Evolutionary conservation across 495 filamentous ascomycete genomes (phyloP).

Genomic region (Penicillium robsamsonii): DNA sequence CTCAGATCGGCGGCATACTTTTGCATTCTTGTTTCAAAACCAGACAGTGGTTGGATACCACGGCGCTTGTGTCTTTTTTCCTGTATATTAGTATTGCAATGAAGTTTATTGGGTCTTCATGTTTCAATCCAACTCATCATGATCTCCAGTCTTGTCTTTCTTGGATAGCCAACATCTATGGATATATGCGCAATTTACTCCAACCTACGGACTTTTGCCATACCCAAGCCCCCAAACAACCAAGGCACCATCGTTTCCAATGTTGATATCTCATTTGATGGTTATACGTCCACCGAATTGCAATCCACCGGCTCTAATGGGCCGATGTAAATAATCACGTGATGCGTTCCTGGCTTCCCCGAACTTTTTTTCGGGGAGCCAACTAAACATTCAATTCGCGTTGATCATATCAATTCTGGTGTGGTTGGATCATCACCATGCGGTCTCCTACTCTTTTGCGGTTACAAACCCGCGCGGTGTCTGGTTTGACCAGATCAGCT

Average conservation of each 20-base stretch:
- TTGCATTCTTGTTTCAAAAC: slow-evolving; percentile 23
- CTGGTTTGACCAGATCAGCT: slow-evolving; percentile 42
- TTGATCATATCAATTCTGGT: slow-evolving; percentile 30
- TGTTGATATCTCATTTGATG: not conserved
- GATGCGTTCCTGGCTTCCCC: slow-evolving; percentile 46
- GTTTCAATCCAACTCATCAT: slow-evolving; percentile 19
- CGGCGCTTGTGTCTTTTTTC: slow-evolving; percentile 30
- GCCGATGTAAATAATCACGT: slow-evolving; percentile 34
- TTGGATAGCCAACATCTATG: not conserved
- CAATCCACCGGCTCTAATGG: slow-evolving; percentile 25
- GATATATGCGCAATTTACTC: not conserved
- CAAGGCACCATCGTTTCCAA: not conserved
- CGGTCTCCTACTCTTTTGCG: slow-evolving; percentile 47
- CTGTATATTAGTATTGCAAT: slow-evolving; percentile 29
- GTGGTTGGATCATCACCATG: slow-evolving; percentile 38
- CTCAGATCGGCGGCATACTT: slow-evolving; percentile 16
- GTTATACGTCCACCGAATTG: not conserved
- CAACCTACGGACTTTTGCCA: not conserved
- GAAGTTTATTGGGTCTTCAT: slow-evolving; percentile 15
- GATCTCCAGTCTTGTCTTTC: slow-evolving; percentile 12
- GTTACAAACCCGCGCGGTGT: slow-evolving; percentile 43
- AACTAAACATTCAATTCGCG: slow-evolving; percentile 27
- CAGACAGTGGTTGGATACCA: slow-evolving; percentile 19
- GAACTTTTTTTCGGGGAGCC: slow-evolving; percentile 46
- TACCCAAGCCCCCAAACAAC: not conserved